These are phyloP conservation scores for Clarireedia sp. DNA, from an alignment of 2,329 filamentous ascomycete species.

Conservation along the genomic window DNA sequence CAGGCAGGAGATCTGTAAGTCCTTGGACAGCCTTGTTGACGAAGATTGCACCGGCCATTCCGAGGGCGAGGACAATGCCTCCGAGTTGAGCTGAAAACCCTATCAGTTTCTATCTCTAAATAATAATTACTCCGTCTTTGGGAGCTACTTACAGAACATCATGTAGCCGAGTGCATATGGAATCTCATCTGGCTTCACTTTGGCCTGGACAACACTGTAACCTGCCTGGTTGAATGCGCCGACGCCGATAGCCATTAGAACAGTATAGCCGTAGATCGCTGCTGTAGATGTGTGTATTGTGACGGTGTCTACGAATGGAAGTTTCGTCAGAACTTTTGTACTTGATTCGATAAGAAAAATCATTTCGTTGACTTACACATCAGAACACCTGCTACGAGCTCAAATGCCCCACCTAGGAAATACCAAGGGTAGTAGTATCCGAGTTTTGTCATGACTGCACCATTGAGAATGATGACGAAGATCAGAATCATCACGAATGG, in stretches of 20 bases:
- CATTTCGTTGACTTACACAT: neutral
- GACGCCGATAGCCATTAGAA: neutral
- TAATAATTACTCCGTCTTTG: neutral
- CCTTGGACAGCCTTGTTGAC: neutral
- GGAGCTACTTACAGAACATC: neutral
- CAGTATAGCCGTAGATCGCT: neutral
- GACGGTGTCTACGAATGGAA: neutral
- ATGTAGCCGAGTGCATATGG: neutral
- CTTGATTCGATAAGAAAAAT: slow-evolving; percentile 20
- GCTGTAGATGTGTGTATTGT: neutral
- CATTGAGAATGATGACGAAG: slow-evolving; percentile 21
- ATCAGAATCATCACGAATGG: slow-evolving; percentile 11
- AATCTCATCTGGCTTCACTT: neutral
- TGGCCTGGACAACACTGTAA: neutral
- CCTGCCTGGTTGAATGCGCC: slow-evolving; percentile 25
- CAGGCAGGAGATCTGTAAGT: neutral
- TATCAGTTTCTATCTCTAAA: neutral
- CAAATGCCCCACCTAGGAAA: slow-evolving; percentile 23
- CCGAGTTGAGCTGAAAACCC: neutral
- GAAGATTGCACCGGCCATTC: slow-evolving; percentile 3
- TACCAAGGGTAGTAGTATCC: slow-evolving; percentile 31
- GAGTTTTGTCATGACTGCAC: slow-evolving; percentile 29
- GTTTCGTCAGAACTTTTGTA: neutral
- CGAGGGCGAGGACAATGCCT: neutral
- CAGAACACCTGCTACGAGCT: slow-evolving; percentile 2